These are phyloP conservation scores for Stropharia rugosoannulata DNA, from an alignment of 768 basidiomycete species.

Conservation along the genomic window DNA sequence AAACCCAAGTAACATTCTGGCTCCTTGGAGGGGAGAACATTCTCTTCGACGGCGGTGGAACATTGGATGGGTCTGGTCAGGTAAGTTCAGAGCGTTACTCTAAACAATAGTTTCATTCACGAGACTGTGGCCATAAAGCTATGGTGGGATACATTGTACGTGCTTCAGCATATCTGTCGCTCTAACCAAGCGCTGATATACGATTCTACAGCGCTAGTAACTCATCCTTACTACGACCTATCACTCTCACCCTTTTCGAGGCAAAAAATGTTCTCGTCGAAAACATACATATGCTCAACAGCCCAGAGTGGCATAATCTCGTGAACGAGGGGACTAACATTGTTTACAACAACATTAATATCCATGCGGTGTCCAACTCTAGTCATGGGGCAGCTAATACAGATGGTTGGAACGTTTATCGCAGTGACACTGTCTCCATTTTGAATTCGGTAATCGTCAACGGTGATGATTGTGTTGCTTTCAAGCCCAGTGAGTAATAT, in stretches of 20 bases:
- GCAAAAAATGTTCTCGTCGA: constrained; percentile 46
- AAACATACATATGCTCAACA: constrained; percentile 46
- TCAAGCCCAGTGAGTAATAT: constrained; percentile 45
- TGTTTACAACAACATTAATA: constrained; percentile 43
- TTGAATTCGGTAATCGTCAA: constrained; percentile 51
- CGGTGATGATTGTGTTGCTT: constrained; percentile 60
- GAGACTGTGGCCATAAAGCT: constrained; percentile 27
- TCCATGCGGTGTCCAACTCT: constrained; percentile 45
- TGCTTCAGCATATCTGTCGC: background rate
- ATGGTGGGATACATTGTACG: constrained; percentile 56
- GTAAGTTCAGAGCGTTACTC: constrained; percentile 20
- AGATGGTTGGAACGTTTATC: constrained; percentile 67
- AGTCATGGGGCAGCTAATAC: constrained; percentile 45
- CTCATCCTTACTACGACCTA: constrained; percentile 48
- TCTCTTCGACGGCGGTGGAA: constrained; percentile 56
- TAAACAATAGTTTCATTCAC: background rate
- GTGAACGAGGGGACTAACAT: constrained; percentile 49
- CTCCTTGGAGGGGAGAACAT: constrained; percentile 50
- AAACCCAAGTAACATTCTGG: constrained; percentile 56
- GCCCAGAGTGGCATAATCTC: constrained; percentile 56
- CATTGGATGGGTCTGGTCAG: constrained; percentile 65
- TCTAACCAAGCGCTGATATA: background rate
- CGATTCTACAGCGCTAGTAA: constrained; percentile 36
- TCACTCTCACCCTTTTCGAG: constrained; percentile 54
- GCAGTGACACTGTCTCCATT: constrained; percentile 49